A percentile compares a stretch with the other conserved stretches of the same genome.
These are phyloP conservation scores for Lichtheimia hyalospora DNA, from an alignment of 371 early-diverging fungal genomes.

Conservation along the genomic window DNA sequence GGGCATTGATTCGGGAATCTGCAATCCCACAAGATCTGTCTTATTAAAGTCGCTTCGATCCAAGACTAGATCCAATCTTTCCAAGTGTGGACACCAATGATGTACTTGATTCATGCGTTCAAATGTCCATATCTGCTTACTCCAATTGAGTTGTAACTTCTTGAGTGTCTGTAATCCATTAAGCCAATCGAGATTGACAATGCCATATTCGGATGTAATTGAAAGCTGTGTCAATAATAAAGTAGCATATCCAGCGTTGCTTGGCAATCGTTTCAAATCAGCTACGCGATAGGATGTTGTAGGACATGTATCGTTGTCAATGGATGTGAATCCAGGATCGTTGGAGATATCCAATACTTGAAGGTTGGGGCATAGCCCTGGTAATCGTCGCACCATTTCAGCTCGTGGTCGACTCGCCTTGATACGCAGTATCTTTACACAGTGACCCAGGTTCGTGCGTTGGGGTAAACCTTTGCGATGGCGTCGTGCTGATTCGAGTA, in stretches of 20 bases:
- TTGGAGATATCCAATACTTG: neutral
- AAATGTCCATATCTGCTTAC: neutral
- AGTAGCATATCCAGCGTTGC: neutral
- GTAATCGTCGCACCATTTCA: neutral
- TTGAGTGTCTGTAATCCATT: neutral
- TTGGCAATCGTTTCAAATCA: neutral
- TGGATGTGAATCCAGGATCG: neutral
- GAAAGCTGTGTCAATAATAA: neutral
- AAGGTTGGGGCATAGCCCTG: neutral
- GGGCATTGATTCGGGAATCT: neutral
- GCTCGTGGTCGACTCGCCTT: neutral
- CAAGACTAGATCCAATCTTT: neutral
- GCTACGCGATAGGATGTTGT: neutral
- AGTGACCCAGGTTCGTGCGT: neutral
- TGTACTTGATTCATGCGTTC: neutral
- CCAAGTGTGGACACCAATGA: neutral
- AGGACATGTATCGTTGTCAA: neutral
- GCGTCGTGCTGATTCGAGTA: neutral
- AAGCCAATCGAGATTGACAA: neutral
- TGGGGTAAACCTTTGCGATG: neutral
- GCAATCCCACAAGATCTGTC: neutral
- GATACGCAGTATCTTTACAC: neutral
- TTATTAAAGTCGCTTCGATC: neutral
- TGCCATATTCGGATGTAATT: neutral
- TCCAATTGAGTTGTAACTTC: neutral